These are phyloP conservation scores for Aschersonia sp. DNA, from an alignment of 2,329 filamentous ascomycete genomes.

Conservation along the genomic window DNA sequence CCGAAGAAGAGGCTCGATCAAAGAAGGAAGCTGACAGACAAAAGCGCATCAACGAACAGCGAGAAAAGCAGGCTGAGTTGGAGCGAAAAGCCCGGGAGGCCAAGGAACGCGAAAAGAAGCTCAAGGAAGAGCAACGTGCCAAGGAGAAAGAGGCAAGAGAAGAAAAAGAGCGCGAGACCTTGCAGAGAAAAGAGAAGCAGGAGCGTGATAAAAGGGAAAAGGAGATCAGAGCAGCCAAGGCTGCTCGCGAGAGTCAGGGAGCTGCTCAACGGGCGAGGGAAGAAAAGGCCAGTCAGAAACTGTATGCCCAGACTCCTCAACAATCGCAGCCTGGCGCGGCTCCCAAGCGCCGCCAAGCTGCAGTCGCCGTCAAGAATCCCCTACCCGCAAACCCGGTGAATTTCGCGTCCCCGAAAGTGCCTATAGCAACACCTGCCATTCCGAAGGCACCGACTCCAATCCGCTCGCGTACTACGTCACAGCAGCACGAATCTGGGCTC, in stretches of 20 bases:
- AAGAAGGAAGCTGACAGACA: constrained; percentile 77
- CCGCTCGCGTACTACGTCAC: constrained; percentile 61
- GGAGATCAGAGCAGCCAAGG: constrained; percentile 38
- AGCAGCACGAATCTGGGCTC: constrained; percentile 62
- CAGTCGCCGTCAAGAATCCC: constrained; percentile 39
- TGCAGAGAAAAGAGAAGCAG: constrained; percentile 45
- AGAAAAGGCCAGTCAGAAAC: constrained; percentile 25
- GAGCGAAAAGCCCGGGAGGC: constrained; percentile 60
- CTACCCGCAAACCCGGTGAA: constrained; percentile 41
- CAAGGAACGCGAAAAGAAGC: constrained; percentile 63
- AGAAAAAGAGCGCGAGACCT: constrained; percentile 53
- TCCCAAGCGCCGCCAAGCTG: constrained; percentile 15
- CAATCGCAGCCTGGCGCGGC: constrained; percentile 6
- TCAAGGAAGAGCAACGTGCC: constrained; percentile 67
- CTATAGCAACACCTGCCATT: constrained; percentile 64
- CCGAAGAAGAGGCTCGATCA: constrained; percentile 74
- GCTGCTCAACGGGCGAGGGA: constrained; percentile 55
- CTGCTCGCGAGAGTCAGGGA: constrained; percentile 41
- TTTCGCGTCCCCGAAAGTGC: constrained; percentile 64
- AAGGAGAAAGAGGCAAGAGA: constrained; percentile 68
- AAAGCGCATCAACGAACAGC: constrained; percentile 66
- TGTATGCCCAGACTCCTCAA: constrained; percentile 22
- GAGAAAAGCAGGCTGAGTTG: constrained; percentile 69
- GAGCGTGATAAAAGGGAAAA: constrained; percentile 48
- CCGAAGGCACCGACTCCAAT: constrained; percentile 73